Percentiles rank a stretch among this genome's conserved stretches.
These are phyloP conservation scores for Sporothrix mexicana DNA, from an alignment of 2,329 filamentous ascomycete genomes.

Conservation along the genomic window DNA sequence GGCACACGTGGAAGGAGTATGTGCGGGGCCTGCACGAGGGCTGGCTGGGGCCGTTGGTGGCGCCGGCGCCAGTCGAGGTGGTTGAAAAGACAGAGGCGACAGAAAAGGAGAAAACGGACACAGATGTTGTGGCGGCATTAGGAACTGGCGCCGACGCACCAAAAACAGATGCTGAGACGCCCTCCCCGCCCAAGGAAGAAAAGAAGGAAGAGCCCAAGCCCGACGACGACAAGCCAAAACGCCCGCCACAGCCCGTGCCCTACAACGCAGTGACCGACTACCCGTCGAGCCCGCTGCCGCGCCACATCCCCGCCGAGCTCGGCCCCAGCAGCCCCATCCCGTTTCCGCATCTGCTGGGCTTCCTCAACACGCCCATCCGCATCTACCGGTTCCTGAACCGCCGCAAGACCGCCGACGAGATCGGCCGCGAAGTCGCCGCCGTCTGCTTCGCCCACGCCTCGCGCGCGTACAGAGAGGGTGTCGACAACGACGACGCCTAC, in stretches of 20 bases:
- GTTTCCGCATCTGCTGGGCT: conserved; percentile 90
- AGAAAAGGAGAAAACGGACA: conserved; percentile 20
- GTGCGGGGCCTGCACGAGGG: conserved; percentile 91
- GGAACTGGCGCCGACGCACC: conserved; percentile 40
- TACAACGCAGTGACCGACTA: conserved; percentile 80
- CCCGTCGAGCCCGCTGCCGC: conserved; percentile 65
- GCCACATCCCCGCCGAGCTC: conserved; percentile 71
- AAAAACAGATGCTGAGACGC: conserved; percentile 4
- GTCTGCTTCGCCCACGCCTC: conserved; percentile 70
- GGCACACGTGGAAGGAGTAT: conserved; percentile 98
- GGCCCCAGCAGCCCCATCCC: conserved; percentile 73
- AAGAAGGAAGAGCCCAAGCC: conserved; percentile 47
- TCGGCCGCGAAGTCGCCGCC: conserved; percentile 86
- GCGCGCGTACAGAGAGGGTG: conserved; percentile 54
- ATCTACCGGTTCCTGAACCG: conserved; percentile 87
- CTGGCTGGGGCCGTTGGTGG: conserved; percentile 80
- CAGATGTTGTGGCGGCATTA: conserved; percentile 58
- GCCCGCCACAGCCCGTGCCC: conserved; percentile 68
- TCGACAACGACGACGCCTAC: conserved; percentile 44
- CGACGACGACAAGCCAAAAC: conserved; percentile 54
- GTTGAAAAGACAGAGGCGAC: conserved; percentile 50
- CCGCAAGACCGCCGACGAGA: conserved; percentile 80
- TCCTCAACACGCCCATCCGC: conserved; percentile 85
- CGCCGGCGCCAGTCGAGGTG: conserved; percentile 27
- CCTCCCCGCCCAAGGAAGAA: conserved; percentile 37